Conservation (phyloP, 768 basidiomycete genomes). For the Boletus sensibilis region DNA sequence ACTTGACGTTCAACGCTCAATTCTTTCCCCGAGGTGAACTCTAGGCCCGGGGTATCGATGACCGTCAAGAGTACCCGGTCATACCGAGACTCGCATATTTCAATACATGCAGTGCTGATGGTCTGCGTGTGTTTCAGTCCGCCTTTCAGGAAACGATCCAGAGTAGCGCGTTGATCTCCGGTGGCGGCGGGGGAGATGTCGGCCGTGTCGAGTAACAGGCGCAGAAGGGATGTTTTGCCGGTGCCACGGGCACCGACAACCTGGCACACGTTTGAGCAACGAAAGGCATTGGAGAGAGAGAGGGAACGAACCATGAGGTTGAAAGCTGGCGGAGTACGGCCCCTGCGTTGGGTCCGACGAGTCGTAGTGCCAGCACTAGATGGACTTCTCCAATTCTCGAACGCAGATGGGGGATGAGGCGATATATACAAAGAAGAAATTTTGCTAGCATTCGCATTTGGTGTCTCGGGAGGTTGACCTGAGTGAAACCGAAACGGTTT, state of each 20-base stretch:
- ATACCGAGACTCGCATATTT: conserved; percentile 81
- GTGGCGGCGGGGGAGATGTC: conserved; percentile 79
- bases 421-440: conserved; percentile 76
- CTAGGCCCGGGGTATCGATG: conserved; percentile 84
- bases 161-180: conserved; percentile 62
- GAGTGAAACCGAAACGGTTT: conserved; percentile 67
- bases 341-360: conserved; percentile 63
- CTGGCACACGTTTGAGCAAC: conserved; percentile 36
- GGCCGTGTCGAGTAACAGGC: conserved; percentile 79
- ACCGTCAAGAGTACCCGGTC: conserved; percentile 78
- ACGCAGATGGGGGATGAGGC: conserved; percentile 54
- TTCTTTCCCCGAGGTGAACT: conserved; percentile 71
- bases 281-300: background rate
- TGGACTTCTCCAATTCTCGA: conserved; percentile 52
- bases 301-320: conserved; percentile 70
- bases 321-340: conserved; percentile 71
- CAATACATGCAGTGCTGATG: conserved; percentile 69
- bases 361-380: conserved; percentile 37
- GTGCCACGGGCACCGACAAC: conserved; percentile 79
- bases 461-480: conserved; percentile 33
- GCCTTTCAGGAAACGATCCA: conserved; percentile 65
- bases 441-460: conserved; percentile 38
- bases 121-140: conserved; percentile 56
- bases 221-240: conserved; percentile 81
- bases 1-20: conserved; percentile 80